Conservation (phyloP, 2,329 filamentous ascomycete species). For the Beauveria asiatica region DNA sequence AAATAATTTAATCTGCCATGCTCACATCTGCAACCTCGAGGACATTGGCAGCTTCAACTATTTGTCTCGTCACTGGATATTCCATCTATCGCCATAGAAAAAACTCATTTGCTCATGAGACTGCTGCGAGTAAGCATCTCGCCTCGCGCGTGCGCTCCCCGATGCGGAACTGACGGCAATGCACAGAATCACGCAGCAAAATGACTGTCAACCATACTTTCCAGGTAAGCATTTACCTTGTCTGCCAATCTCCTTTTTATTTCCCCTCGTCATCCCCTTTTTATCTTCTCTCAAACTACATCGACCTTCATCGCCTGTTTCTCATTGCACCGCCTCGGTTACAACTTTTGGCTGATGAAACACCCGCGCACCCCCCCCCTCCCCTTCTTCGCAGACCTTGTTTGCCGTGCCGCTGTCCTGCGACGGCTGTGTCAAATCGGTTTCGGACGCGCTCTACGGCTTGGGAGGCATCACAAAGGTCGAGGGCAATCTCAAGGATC, state of each 20-base stretch:
- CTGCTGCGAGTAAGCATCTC: neutral
- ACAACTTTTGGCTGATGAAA: slow-evolving; percentile 10
- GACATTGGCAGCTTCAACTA: slow-evolving; percentile 21
- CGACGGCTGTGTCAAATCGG: slow-evolving; percentile 77
- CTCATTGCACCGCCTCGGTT: slow-evolving; percentile 14
- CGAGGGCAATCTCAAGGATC: slow-evolving; percentile 71
- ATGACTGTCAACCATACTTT: slow-evolving; percentile 39
- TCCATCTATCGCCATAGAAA: slow-evolving; percentile 20
- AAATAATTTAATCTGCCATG: slow-evolving; percentile 23
- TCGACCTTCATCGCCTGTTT: neutral
- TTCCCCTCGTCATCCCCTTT: neutral
- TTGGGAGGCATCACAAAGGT: slow-evolving; percentile 76
- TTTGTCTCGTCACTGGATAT: slow-evolving; percentile 21
- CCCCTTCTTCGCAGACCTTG: slow-evolving; percentile 54
- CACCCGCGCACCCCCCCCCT: neutral
- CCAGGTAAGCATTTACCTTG: slow-evolving; percentile 27
- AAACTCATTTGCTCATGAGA: neutral
- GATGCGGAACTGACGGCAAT: neutral
- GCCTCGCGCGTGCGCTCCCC: neutral
- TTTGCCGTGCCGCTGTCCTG: slow-evolving; percentile 94
- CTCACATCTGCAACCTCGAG: slow-evolving; percentile 20
- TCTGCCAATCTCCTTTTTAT: slow-evolving; percentile 9
- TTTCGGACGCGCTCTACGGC: slow-evolving; percentile 70
- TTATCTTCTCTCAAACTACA: neutral
- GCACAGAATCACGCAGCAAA: slow-evolving; percentile 16